A percentile compares a stretch with the other conserved stretches of the same genome.
phyloP scores from a whole-genome alignment of 1,284 basidiomycete genomes.

The Takashimella tepidaria region DNA sequence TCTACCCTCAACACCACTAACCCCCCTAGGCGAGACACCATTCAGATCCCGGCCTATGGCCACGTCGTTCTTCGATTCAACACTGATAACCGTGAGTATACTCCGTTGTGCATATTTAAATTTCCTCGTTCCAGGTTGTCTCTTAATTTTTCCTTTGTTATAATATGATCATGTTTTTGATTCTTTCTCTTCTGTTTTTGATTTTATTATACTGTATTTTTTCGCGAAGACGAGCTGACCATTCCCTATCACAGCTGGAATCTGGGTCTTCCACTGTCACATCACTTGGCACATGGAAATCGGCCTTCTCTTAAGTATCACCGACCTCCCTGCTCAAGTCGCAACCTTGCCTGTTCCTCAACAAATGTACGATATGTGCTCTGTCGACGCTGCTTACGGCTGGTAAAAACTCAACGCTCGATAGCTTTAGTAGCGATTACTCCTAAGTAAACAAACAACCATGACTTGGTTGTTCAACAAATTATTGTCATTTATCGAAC shows the following conservation, averaged over 20 bases:
- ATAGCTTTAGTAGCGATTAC: no score
- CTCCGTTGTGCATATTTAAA: not conserved
- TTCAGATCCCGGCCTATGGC: conserved; percentile 21
- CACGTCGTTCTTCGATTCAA: conserved; percentile 18
- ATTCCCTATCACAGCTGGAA: conserved; percentile 11
- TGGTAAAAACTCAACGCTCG: not conserved
- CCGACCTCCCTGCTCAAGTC: conserved; percentile 12
- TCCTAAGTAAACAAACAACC: no score
- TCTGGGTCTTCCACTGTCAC: conserved; percentile 30
- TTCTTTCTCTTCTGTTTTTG: no score
- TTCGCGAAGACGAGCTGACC: no score
- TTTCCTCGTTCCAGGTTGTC: not conserved
- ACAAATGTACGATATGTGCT: conserved; percentile 5
- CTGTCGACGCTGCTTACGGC: not conserved
- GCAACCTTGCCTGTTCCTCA: conserved; percentile 2
- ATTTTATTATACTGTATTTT: no score
- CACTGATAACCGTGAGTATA: conserved; percentile 15
- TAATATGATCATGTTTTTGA: no score
- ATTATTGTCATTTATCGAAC: no score
- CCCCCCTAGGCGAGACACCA: conserved; percentile 28
- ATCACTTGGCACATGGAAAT: conserved; percentile 18
- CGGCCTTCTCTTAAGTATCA: conserved; percentile 12
- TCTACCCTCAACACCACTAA: conserved; percentile 16
- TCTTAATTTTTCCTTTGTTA: no score
- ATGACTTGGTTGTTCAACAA: no score